These are phyloP conservation scores for Wickerhamomyces sp. DNA, from an alignment of 1,139 yeast genomes.

Conservation along the genomic window DNA sequence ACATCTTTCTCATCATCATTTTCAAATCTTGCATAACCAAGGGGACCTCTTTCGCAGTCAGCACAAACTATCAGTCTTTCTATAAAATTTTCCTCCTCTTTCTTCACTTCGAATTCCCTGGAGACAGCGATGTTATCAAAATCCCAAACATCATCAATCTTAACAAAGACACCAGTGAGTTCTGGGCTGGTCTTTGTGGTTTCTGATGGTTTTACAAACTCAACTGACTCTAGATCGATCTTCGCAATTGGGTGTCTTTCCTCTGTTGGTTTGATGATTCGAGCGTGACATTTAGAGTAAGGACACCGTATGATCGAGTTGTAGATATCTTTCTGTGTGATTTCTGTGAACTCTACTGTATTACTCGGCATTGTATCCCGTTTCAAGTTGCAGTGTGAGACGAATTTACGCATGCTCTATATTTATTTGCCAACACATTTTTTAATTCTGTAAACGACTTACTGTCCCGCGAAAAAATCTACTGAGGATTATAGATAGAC, in stretches of 20 bases:
- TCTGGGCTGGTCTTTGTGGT: slow-evolving; percentile 1
- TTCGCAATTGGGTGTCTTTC: neutral
- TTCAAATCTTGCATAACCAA: slow-evolving; percentile 57
- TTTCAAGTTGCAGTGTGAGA: too few relatives aligned
- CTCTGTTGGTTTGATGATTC: slow-evolving; percentile 14
- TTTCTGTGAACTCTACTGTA: too few relatives aligned
- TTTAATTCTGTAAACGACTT: too few relatives aligned
- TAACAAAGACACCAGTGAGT: slow-evolving; percentile 28
- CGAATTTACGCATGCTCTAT: too few relatives aligned
- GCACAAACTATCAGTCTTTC: slow-evolving; percentile 47
- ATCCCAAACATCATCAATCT: slow-evolving; percentile 61
- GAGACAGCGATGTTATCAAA: slow-evolving; percentile 77
- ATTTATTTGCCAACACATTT: too few relatives aligned
- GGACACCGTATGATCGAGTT: slow-evolving; percentile 17
- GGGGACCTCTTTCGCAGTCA: slow-evolving; percentile 71
- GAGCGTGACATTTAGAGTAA: slow-evolving; percentile 19
- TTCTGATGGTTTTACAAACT: slow-evolving; percentile 9
- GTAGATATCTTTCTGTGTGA: neutral
- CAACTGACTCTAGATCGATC: slow-evolving; percentile 5
- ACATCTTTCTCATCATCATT: slow-evolving; percentile 29
- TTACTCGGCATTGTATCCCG: too few relatives aligned
- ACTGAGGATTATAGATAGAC: too few relatives aligned
- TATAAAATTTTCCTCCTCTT: slow-evolving; percentile 11
- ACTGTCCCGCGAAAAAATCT: too few relatives aligned
- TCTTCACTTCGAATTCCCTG: slow-evolving; percentile 25